Conservation (phyloP, 2,329 filamentous ascomycete genomes). For the Trichoderma sp. region DNA sequence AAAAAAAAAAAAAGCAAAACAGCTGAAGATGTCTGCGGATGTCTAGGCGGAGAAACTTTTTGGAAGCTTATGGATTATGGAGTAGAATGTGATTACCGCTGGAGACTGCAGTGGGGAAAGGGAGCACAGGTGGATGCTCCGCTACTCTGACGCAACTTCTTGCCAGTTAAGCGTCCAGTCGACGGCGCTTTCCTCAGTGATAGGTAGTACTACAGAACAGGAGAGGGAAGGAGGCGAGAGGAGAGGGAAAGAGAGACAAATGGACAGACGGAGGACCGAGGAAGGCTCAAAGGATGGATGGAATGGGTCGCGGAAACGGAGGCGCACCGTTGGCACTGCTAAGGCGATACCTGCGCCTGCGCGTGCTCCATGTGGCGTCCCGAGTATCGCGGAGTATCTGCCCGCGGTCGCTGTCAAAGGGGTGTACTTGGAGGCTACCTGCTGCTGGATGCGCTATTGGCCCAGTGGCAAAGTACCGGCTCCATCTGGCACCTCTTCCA, state of each 20-base stretch:
- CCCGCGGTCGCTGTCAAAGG: no score
- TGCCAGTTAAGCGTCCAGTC: neutral
- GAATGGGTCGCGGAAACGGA: conserved; percentile 1
- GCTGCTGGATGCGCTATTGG: neutral
- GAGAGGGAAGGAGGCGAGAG: neutral
- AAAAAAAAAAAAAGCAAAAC: no score
- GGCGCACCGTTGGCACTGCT: neutral
- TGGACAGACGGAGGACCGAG: no score
- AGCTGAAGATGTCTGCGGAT: conserved; percentile 3
- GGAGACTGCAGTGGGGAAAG: conserved; percentile 23
- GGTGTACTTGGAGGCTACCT: neutral
- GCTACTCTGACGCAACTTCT: conserved; percentile 24
- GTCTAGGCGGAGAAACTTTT: conserved; percentile 11
- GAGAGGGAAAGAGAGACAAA: neutral
- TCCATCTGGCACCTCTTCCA: conserved; percentile 4
- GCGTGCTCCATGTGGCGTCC: neutral
- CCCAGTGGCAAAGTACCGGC: conserved; percentile 4
- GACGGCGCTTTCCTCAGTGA: conserved; percentile 1
- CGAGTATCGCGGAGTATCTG: conserved; percentile 7
- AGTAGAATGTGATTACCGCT: conserved; percentile 25
- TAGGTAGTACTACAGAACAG: neutral
- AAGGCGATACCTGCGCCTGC: no score
- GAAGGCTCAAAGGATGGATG: neutral
- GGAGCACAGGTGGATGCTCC: conserved; percentile 13
- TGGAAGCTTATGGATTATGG: conserved; percentile 20